Evolutionary conservation across 2,329 filamentous ascomycete genomes (phyloP).

Genomic region (Xylariales sp.): DNA sequence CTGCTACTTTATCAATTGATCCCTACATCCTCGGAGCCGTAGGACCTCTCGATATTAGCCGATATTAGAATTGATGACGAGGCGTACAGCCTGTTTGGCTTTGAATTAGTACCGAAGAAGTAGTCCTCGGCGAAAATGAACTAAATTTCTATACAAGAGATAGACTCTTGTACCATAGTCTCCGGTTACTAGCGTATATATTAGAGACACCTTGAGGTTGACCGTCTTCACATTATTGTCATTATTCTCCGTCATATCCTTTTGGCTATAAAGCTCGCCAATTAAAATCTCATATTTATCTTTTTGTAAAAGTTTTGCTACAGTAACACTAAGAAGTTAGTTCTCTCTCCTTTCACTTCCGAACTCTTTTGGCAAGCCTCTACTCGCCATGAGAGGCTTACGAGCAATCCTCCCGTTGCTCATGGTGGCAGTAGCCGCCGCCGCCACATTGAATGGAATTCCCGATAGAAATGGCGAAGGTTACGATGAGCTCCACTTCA

Average conservation of each 20-base stretch:
- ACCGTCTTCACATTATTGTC: no score
- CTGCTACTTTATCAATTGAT: not conserved
- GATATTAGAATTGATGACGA: not conserved
- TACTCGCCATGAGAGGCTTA: slow-evolving; percentile 19
- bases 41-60: not conserved
- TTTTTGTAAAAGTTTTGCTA: not conserved
- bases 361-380: not conserved
- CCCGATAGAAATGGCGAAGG: not conserved
- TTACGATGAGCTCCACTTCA: not conserved
- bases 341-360: not conserved
- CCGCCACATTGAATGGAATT: not conserved
- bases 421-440: not conserved
- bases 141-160: not conserved
- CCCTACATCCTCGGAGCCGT: not conserved
- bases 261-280: not conserved
- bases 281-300: not conserved
- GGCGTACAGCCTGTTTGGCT: not conserved
- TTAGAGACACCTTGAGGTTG: not conserved
- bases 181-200: not conserved
- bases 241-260: not conserved
- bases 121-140: not conserved
- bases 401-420: slow-evolving; percentile 13
- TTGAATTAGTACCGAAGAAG: not conserved
- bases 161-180: not conserved
- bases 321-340: not conserved